Conservation (phyloP, 768 basidiomycete genomes). For the Ramaria rubella region DNA sequence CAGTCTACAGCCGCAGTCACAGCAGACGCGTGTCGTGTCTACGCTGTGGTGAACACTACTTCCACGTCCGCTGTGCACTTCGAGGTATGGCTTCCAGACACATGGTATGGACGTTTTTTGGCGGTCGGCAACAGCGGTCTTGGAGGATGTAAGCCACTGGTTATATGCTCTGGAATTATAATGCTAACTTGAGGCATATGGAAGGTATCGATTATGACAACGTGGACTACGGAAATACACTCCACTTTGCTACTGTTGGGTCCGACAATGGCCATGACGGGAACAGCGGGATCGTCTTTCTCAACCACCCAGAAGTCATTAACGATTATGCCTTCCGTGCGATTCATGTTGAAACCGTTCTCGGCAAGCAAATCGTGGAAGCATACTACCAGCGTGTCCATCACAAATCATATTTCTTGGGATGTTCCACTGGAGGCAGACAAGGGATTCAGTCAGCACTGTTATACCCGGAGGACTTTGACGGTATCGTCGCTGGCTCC, state of each 20-base stretch:
- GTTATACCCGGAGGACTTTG: slow-evolving; percentile 28
- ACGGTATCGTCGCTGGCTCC: slow-evolving; percentile 28
- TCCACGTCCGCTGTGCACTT: slow-evolving; percentile 11
- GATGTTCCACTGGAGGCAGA: slow-evolving; percentile 28
- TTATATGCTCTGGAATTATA: no score
- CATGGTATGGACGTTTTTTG: slow-evolving; percentile 25
- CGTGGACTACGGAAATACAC: slow-evolving; percentile 16
- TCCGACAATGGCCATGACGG: slow-evolving; percentile 24
- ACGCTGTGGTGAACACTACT: slow-evolving; percentile 4
- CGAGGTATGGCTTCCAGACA: slow-evolving; percentile 27
- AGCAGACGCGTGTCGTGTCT: slow-evolving; percentile 1
- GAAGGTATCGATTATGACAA: slow-evolving; percentile 18
- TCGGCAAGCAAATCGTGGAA: slow-evolving; percentile 23
- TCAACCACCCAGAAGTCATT: slow-evolving; percentile 21
- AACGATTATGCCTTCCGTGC: slow-evolving; percentile 25
- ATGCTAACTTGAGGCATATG: background rate
- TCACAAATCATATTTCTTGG: slow-evolving; percentile 25
- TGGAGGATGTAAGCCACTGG: slow-evolving; percentile 17
- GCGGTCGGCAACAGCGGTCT: slow-evolving; percentile 25
- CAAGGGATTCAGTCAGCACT: slow-evolving; percentile 23
- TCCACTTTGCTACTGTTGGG: slow-evolving; percentile 21
- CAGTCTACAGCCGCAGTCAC: slow-evolving; percentile 1
- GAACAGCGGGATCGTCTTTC: slow-evolving; percentile 13
- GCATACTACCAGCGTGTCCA: slow-evolving; percentile 19
- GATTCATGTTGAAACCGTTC: slow-evolving; percentile 22